Evolutionary conservation across 164 flowering plant species (phyloP).

Genomic region (Vitis labrusca): DNA sequence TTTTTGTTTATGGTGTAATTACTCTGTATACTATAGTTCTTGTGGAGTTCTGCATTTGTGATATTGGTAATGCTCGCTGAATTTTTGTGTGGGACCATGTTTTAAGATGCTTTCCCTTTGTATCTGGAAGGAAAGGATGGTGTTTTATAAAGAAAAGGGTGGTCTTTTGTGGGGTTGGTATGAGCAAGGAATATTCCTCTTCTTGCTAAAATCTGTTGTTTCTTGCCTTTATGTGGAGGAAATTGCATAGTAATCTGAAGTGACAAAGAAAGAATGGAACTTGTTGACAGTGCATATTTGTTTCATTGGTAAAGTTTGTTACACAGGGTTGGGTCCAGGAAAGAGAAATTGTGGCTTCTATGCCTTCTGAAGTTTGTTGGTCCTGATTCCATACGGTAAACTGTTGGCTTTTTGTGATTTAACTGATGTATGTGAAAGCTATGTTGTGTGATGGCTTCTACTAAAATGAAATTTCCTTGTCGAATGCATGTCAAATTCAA

Average conservation of each 20-base stretch:
- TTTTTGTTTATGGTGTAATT: not conserved
- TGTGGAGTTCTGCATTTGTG: not conserved
- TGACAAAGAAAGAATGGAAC: not conserved
- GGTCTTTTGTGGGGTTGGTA: constrained; percentile 14
- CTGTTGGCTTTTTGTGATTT: too few species aligned
- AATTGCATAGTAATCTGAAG: not conserved
- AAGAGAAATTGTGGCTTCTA: too few species aligned
- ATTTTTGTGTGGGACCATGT: constrained; percentile 12
- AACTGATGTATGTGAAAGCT: too few species aligned
- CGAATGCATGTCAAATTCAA: too few species aligned
- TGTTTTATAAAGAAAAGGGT: constrained; percentile 7
- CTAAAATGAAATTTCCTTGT: too few species aligned
- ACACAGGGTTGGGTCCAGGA: too few species aligned
- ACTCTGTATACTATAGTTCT: too few species aligned
- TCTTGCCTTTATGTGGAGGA: not conserved
- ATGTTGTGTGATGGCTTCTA: too few species aligned
- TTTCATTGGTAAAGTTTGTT: not conserved
- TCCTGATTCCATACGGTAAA: too few species aligned
- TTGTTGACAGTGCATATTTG: not conserved
- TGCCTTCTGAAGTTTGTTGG: too few species aligned
- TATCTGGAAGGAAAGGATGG: constrained; percentile 11
- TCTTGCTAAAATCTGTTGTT: constrained; percentile 2
- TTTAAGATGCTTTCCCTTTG: constrained; percentile 12
- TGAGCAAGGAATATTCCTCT: constrained; percentile 14
- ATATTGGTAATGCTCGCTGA: not conserved